Evolutionary conservation across 2,329 filamentous ascomycete species (phyloP).

Genomic region (Graphium sp.): DNA sequence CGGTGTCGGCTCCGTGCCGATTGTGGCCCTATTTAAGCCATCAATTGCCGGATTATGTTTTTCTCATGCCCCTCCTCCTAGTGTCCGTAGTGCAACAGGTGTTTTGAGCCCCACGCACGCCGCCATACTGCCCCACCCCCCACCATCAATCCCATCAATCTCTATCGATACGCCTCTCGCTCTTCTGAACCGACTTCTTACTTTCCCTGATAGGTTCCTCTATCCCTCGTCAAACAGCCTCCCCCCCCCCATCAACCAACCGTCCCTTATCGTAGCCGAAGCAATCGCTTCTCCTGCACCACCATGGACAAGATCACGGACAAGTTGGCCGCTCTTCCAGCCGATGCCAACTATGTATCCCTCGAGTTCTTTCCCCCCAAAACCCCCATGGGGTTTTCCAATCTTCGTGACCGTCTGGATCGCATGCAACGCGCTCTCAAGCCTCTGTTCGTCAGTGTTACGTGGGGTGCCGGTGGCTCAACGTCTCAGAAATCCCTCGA

Average conservation of each 20-base stretch:
- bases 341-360: slow-evolving; percentile 75
- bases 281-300: slow-evolving; percentile 4
- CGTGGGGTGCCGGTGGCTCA: slow-evolving; percentile 91
- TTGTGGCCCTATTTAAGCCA: too few relatives aligned
- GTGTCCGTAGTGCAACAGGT: too few relatives aligned
- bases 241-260: background rate
- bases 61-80: too few relatives aligned
- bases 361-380: slow-evolving; percentile 99
- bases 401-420: slow-evolving; percentile 80
- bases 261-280: background rate
- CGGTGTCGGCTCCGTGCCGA: too few relatives aligned
- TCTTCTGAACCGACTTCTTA: too few relatives aligned
- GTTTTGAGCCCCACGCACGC: too few relatives aligned
- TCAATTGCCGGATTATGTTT: too few relatives aligned
- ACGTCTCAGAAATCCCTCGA: slow-evolving; percentile 85
- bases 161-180: too few relatives aligned
- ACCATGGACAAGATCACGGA: slow-evolving; percentile 78
- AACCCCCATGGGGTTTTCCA: slow-evolving; percentile 87
- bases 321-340: slow-evolving; percentile 81
- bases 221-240: background rate
- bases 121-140: too few relatives aligned
- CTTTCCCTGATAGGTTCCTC: too few relatives aligned
- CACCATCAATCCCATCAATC: too few relatives aligned
- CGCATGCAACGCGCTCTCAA: slow-evolving; percentile 86
- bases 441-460: slow-evolving; percentile 91